Conservation (phyloP, 768 basidiomycete species). For the Dentipellis fragilis region DNA sequence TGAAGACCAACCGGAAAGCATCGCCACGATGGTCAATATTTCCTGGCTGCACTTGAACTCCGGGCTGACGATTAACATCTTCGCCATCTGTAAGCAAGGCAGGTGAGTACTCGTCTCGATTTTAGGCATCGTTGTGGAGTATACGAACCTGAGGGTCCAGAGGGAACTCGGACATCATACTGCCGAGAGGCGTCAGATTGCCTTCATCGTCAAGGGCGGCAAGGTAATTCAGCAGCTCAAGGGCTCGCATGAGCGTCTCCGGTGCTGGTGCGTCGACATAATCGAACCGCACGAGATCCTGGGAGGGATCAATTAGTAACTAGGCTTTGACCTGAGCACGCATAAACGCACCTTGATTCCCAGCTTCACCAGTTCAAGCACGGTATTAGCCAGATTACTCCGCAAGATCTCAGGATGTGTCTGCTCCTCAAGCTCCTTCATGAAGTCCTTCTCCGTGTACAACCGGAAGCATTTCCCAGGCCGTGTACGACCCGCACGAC, state of each 20-base stretch:
- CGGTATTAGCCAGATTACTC: conserved; percentile 88
- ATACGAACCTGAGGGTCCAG: conserved; percentile 81
- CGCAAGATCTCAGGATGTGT: conserved; percentile 94
- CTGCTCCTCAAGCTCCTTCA: conserved; percentile 92
- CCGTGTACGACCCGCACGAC: conserved; percentile 90
- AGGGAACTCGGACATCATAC: conserved; percentile 96
- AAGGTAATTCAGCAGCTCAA: conserved; percentile 89
- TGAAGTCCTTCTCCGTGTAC: conserved; percentile 96
- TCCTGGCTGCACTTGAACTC: conserved; percentile 97
- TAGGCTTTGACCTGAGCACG: background rate
- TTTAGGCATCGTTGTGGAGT: no score
- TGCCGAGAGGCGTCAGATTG: conserved; percentile 75
- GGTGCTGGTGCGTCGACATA: conserved; percentile 92
- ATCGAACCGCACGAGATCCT: conserved; percentile 83
- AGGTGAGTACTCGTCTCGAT: background rate
- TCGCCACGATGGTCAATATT: conserved; percentile 88
- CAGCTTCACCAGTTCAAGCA: conserved; percentile 88
- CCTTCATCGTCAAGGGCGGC: conserved; percentile 93
- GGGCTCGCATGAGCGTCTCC: conserved; percentile 93
- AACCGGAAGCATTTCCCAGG: conserved; percentile 96
- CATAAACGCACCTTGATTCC: conserved; percentile 66
- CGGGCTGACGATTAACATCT: conserved; percentile 88
- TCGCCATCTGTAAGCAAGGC: conserved; percentile 51
- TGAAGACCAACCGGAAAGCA: conserved; percentile 71
- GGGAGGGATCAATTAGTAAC: background rate